These are phyloP conservation scores for Xylaria cubensis DNA, from an alignment of 495 filamentous ascomycete species.

Conservation along the genomic window DNA sequence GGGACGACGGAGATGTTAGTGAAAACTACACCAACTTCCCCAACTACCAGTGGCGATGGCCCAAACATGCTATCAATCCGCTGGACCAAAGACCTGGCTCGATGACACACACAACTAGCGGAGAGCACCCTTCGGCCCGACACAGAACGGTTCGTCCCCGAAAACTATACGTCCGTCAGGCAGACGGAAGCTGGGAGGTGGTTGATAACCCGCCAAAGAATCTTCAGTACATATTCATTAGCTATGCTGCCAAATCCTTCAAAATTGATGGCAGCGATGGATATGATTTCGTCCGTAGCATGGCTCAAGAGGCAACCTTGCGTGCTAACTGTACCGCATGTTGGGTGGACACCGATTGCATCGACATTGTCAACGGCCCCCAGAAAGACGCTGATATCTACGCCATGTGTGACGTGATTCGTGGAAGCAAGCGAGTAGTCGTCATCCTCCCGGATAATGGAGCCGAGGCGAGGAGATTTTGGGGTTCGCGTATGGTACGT, in stretches of 20 bases:
- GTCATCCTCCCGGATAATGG: slow-evolving; percentile 36
- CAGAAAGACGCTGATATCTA: slow-evolving; percentile 40
- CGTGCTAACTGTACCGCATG: background rate
- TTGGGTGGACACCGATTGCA: slow-evolving; percentile 15
- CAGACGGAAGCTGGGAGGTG: slow-evolving; percentile 25
- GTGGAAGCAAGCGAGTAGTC: slow-evolving; percentile 41
- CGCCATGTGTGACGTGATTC: slow-evolving; percentile 50
- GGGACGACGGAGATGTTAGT: slow-evolving; percentile 2
- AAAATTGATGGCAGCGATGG: slow-evolving; percentile 26
- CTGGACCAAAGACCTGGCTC: slow-evolving; percentile 25
- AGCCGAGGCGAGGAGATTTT: slow-evolving; percentile 28
- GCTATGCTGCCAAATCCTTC: slow-evolving; percentile 29
- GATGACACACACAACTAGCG: background rate
- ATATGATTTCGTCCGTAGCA: background rate
- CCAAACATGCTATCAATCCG: slow-evolving; percentile 30
- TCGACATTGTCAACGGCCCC: slow-evolving; percentile 22
- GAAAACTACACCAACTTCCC: slow-evolving; percentile 27
- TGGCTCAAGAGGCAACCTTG: background rate
- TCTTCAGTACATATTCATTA: slow-evolving; percentile 34
- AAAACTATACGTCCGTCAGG: slow-evolving; percentile 17
- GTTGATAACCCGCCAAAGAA: slow-evolving; percentile 3
- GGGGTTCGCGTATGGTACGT: slow-evolving; percentile 42
- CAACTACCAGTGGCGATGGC: slow-evolving; percentile 25
- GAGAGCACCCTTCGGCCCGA: background rate
- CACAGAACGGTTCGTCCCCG: slow-evolving; percentile 16